Evolutionary conservation across 2,329 filamentous ascomycete genomes (phyloP).

Genomic region (Botryotinia calthae): DNA sequence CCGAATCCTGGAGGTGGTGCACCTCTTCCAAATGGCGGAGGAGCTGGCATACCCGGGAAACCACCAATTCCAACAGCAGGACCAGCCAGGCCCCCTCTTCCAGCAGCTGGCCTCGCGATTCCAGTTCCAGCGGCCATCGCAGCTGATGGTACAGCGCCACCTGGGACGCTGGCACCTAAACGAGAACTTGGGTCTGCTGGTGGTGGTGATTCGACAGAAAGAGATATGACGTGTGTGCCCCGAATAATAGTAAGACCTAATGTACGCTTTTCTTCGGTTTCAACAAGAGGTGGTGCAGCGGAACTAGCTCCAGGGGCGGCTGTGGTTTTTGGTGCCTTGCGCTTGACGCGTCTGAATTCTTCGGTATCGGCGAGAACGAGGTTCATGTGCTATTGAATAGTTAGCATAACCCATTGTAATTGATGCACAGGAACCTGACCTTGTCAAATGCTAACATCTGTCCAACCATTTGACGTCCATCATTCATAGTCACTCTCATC

Average conservation of each 20-base stretch:
- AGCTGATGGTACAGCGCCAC: conserved; percentile 53
- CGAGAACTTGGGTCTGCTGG: conserved; percentile 89
- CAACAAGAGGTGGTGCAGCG: conserved; percentile 65
- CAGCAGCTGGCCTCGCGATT: conserved; percentile 86
- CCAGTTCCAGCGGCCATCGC: conserved; percentile 80
- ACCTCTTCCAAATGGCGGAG: conserved; percentile 51
- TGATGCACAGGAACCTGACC: conserved; percentile 47
- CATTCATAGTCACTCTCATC: conserved; percentile 94
- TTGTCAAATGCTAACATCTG: conserved; percentile 99
- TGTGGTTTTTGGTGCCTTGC: conserved; percentile 71
- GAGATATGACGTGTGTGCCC: conserved; percentile 89
- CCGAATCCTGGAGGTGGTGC: conserved; percentile 44
- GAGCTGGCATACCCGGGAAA: conserved; percentile 52
- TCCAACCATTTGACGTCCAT: conserved; percentile 93
- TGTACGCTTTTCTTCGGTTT: conserved; percentile 96
- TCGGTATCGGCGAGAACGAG: conserved; percentile 97
- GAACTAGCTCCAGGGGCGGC: conserved; percentile 54
- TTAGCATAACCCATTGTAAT: not conserved
- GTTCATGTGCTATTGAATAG: conserved; percentile 81
- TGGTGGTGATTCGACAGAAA: conserved; percentile 92
- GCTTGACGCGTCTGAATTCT: conserved; percentile 90
- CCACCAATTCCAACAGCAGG: conserved; percentile 88
- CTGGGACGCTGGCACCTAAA: conserved; percentile 72
- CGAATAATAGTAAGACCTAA: conserved; percentile 92
- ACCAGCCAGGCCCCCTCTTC: conserved; percentile 83